Percentiles rank a stretch among this genome's conserved stretches.
These are phyloP conservation scores for Tolypocladium tropicale DNA, from an alignment of 2,329 filamentous ascomycete species.

Conservation along the genomic window DNA sequence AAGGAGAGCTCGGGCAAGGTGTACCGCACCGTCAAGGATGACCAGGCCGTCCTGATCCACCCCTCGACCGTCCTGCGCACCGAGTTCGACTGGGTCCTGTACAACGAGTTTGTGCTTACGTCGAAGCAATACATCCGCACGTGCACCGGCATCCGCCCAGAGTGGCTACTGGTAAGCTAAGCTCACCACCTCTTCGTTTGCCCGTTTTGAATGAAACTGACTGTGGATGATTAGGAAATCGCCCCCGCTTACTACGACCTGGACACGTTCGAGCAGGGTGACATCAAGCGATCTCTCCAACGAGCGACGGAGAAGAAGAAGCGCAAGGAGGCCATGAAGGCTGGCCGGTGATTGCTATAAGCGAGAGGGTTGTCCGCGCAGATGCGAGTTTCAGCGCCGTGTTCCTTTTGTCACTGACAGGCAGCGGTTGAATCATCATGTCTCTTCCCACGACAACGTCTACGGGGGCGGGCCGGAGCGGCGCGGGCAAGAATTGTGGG, in stretches of 20 bases:
- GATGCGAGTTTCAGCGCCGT: neutral
- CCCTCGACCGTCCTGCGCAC: conserved; percentile 82
- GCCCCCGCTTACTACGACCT: conserved; percentile 89
- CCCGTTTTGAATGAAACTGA: neutral
- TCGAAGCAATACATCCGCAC: conserved; percentile 97
- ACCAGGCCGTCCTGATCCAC: conserved; percentile 87
- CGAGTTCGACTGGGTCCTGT: conserved; percentile 93
- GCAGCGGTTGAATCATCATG: neutral
- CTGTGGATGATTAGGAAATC: conserved; percentile 56
- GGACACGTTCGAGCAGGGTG: conserved; percentile 70
- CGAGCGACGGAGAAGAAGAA: conserved; percentile 49
- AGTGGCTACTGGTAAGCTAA: conserved; percentile 81
- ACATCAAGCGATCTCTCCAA: conserved; percentile 62
- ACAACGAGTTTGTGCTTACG: conserved; percentile 97
- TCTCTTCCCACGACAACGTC: neutral
- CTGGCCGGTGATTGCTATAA: conserved; percentile 23
- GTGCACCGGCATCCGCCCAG: conserved; percentile 81
- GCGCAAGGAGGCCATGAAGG: conserved; percentile 47
- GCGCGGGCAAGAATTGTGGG: neutral
- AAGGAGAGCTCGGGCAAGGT: conserved; percentile 79
- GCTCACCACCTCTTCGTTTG: neutral
- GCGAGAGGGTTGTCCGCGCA: neutral
- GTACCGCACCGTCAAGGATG: conserved; percentile 93
- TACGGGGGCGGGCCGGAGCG: neutral
- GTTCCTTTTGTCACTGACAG: neutral